Percentiles rank a stretch among this genome's conserved stretches.
Evolutionary conservation across 139 green algal genomes (phyloP).

Genomic region (Haematococcus lacustris): DNA sequence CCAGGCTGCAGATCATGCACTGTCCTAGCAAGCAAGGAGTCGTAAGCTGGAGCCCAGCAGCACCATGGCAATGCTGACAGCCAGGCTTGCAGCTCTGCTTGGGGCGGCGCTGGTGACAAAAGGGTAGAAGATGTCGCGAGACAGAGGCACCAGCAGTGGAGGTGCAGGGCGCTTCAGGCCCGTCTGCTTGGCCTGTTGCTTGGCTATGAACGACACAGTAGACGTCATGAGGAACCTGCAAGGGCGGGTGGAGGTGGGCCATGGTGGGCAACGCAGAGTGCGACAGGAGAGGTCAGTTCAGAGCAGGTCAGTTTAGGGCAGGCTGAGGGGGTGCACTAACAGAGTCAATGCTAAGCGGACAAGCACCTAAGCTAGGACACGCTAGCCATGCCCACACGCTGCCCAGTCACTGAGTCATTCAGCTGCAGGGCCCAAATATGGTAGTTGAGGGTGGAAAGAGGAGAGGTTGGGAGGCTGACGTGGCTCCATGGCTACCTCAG

Average conservation of each 20-base stretch:
- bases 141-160: slow-evolving; percentile 28
- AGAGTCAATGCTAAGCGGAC: not conserved
- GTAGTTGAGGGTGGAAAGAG: too few species aligned
- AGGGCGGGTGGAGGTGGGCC: too few species aligned
- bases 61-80: too few species aligned
- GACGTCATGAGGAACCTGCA: slow-evolving; percentile 25
- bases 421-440: too few species aligned
- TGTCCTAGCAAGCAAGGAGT: too few species aligned
- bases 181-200: slow-evolving; percentile 10
- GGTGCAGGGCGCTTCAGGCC: slow-evolving; percentile 25
- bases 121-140: slow-evolving; percentile 43
- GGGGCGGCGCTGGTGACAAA: slow-evolving; percentile 18
- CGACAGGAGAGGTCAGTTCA: not conserved
- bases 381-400: not conserved
- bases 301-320: not conserved
- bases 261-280: not conserved
- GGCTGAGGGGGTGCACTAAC: not conserved
- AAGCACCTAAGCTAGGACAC: not conserved
- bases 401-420: not conserved
- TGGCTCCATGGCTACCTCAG: too few species aligned
- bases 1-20: too few species aligned
- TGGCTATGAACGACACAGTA: slow-evolving; percentile 18
- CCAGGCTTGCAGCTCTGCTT: not conserved
- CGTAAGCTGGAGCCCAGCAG: too few species aligned
- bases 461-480: too few species aligned